A percentile compares a stretch with the other conserved stretches of the same genome.
Conservation (phyloP, 805 yeast genomes). For the Candida wancherniae region DNA sequence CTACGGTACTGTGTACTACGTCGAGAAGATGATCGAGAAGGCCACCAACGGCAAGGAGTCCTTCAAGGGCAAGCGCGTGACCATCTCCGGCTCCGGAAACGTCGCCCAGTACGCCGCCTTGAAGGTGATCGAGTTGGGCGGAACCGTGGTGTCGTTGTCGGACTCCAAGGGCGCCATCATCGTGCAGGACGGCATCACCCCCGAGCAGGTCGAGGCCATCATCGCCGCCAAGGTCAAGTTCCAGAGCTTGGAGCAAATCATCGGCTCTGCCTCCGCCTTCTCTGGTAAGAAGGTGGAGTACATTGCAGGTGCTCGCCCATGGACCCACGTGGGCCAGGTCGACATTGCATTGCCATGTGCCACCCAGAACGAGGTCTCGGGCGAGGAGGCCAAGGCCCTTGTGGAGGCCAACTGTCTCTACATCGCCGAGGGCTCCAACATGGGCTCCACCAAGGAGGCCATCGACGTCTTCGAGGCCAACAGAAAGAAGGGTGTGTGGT, state of each 20-base stretch:
- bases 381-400: conserved; percentile 93
- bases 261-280: conserved; percentile 55
- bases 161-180: conserved; percentile 92
- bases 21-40: conserved; percentile 94
- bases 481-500: conserved; percentile 76
- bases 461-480: conserved; percentile 88
- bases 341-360: conserved; percentile 98
- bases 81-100: conserved; percentile 97
- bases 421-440: conserved; percentile 98
- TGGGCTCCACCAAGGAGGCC: conserved; percentile 99
- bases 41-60: conserved; percentile 87
- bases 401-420: conserved; percentile 86
- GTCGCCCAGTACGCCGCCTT: conserved; percentile 99
- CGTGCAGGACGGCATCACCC: conserved; percentile 74
- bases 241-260: conserved; percentile 67
- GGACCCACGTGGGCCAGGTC: conserved; percentile 86
- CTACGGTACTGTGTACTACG: conserved; percentile 94
- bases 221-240: conserved; percentile 75
- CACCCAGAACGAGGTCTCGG: conserved; percentile 96
- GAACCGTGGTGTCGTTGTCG: conserved; percentile 86
- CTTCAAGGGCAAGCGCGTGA: conserved; percentile 89
- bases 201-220: conserved; percentile 72
- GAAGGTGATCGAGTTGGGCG: conserved; percentile 95
- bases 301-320: conserved; percentile 92
- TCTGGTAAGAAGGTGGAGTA: conserved; percentile 61